A percentile compares a stretch with the other conserved stretches of the same genome.
These are phyloP conservation scores for Tetrastigma voinierianum DNA, from an alignment of 164 flowering plant species.

Conservation along the genomic window DNA sequence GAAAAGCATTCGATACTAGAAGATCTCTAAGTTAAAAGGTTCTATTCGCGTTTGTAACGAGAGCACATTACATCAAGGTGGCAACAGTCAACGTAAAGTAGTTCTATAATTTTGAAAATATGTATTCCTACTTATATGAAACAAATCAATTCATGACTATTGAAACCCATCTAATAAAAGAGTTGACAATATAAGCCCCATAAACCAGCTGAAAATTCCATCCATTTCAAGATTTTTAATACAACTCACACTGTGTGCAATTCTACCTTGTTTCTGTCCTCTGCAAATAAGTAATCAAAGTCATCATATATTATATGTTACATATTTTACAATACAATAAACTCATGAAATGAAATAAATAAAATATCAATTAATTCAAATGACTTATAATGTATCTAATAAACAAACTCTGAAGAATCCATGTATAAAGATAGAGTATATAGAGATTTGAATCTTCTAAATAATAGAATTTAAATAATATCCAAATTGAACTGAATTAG, in stretches of 20 bases:
- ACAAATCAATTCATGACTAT: not conserved
- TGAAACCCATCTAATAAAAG: not conserved
- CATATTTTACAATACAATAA: constrained; percentile 89
- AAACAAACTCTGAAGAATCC: too few species aligned
- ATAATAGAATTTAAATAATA: too few species aligned
- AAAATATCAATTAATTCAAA: not conserved
- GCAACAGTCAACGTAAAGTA: not conserved
- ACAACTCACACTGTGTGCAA: not conserved
- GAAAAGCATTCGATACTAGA: too few species aligned
- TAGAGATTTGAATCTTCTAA: too few species aligned
- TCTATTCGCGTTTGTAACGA: not conserved
- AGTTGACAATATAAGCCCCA: not conserved
- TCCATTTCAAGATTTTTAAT: not conserved
- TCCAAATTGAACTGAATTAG: too few species aligned
- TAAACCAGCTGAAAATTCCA: not conserved
- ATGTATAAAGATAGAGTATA: too few species aligned
- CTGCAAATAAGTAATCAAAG: constrained; percentile 95
- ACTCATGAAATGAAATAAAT: constrained; percentile 37
- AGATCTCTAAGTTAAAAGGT: not conserved
- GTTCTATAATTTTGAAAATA: not conserved
- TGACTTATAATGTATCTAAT: constrained; percentile 1
- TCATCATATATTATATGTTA: constrained; percentile 89
- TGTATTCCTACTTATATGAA: not conserved
- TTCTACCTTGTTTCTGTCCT: constrained; percentile 82
- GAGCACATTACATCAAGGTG: not conserved